These are phyloP conservation scores for Cladophialophora psammophila DNA, from an alignment of 2,329 filamentous ascomycete genomes.

Conservation along the genomic window DNA sequence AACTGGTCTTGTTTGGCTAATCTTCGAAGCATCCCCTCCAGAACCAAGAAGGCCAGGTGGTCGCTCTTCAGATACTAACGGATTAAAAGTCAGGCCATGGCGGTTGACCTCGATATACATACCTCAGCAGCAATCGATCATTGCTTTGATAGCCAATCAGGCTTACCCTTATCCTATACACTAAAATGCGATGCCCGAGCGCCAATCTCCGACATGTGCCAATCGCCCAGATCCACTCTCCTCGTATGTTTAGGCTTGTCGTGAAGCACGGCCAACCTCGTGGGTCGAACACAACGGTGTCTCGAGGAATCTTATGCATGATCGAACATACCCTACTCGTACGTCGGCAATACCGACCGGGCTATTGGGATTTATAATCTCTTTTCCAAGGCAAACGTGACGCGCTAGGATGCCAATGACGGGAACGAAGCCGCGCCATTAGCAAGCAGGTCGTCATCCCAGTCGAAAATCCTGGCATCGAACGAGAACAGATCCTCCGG, in stretches of 20 bases:
- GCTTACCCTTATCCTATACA: background rate
- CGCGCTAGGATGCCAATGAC: background rate
- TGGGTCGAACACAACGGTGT: background rate
- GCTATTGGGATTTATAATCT: background rate
- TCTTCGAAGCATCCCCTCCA: background rate
- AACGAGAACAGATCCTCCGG: constrained; percentile 10
- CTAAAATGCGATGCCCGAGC: constrained; percentile 7
- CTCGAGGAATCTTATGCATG: background rate
- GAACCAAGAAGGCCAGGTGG: background rate
- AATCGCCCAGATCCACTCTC: constrained; percentile 6
- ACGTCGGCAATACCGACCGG: background rate
- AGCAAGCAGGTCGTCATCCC: constrained; percentile 7
- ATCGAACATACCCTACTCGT: background rate
- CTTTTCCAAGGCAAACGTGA: background rate
- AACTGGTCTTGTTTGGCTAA: background rate
- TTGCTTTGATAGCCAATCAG: constrained; percentile 2
- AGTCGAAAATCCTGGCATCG: constrained; percentile 6
- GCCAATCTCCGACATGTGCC: constrained; percentile 13
- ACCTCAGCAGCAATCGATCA: constrained; percentile 10
- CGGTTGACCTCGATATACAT: constrained; percentile 13
- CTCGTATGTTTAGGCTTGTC: background rate
- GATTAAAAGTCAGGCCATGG: constrained; percentile 3
- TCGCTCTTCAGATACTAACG: constrained; percentile 1
- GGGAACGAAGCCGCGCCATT: constrained; percentile 6
- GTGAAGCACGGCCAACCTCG: background rate